These are phyloP conservation scores for Arabis alpina DNA, from an alignment of 345 rosid species.

Conservation along the genomic window DNA sequence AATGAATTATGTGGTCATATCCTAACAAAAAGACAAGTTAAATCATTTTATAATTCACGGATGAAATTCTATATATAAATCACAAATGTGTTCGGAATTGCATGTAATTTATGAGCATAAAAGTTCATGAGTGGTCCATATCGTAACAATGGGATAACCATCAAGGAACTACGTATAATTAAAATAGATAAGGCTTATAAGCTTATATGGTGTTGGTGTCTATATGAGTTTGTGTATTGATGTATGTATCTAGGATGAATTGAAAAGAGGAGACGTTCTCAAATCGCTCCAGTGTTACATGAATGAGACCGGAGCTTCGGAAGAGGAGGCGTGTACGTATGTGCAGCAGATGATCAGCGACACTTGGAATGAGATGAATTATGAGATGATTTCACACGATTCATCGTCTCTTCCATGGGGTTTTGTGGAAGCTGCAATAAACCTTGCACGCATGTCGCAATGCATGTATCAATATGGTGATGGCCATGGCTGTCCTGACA, in stretches of 20 bases:
- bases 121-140: no score
- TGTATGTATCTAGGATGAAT: slow-evolving; percentile 39
- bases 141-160: no score
- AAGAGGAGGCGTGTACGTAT: slow-evolving; percentile 42
- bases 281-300: slow-evolving; percentile 36
- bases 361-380: slow-evolving; percentile 49
- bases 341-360: slow-evolving; percentile 27
- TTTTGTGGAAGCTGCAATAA: slow-evolving; percentile 25
- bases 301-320: slow-evolving; percentile 38
- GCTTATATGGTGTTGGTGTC: no score
- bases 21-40: no score
- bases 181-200: neutral
- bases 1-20: no score
- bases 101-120: no score
- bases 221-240: neutral
- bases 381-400: neutral
- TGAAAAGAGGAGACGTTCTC: slow-evolving; percentile 13
- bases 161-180: neutral
- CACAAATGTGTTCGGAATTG: no score
- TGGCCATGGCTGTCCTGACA: slow-evolving; percentile 25
- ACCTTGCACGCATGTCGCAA: slow-evolving; percentile 36
- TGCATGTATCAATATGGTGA: slow-evolving; percentile 43
- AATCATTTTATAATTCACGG: no score
- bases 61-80: no score
- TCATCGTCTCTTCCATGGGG: neutral